phyloP scores from a whole-genome alignment of 176 grass and related monocot species.

The Aegilops tauschii region DNA sequence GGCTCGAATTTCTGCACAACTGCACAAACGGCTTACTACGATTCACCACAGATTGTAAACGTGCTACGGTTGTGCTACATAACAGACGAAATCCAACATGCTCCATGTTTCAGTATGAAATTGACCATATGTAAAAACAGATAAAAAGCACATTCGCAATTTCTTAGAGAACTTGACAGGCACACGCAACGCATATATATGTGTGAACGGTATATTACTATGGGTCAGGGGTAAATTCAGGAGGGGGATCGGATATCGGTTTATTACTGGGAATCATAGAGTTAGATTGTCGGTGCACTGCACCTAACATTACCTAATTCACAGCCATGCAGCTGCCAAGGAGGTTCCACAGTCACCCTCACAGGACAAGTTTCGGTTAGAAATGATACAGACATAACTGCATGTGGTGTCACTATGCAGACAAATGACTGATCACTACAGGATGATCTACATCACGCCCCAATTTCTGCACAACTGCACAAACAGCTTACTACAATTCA shows the following conservation, averaged over 20 bases:
- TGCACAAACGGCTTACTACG: neutral
- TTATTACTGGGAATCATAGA: neutral
- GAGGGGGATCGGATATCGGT: neutral
- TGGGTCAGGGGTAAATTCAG: neutral
- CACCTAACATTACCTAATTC: neutral
- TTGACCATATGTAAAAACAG: neutral
- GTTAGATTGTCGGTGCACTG: neutral
- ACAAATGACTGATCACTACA: neutral
- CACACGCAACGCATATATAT: slow-evolving; percentile 3
- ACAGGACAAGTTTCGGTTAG: neutral
- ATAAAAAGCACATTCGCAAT: neutral
- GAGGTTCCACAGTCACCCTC: neutral
- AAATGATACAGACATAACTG: neutral
- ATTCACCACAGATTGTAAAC: neutral
- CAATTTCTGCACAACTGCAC: neutral
- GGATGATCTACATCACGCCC: neutral
- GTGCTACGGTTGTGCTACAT: neutral
- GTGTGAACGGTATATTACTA: neutral
- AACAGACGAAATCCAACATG: neutral
- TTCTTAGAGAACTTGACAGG: slow-evolving; percentile 19
- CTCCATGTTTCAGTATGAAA: neutral
- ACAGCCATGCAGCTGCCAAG: neutral
- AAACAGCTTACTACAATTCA: neutral
- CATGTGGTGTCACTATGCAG: neutral
- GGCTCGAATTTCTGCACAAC: neutral